A percentile compares a stretch with the other conserved stretches of the same genome.
Conservation (phyloP, 768 basidiomycete species). For the Pisolithus microcarpus region DNA sequence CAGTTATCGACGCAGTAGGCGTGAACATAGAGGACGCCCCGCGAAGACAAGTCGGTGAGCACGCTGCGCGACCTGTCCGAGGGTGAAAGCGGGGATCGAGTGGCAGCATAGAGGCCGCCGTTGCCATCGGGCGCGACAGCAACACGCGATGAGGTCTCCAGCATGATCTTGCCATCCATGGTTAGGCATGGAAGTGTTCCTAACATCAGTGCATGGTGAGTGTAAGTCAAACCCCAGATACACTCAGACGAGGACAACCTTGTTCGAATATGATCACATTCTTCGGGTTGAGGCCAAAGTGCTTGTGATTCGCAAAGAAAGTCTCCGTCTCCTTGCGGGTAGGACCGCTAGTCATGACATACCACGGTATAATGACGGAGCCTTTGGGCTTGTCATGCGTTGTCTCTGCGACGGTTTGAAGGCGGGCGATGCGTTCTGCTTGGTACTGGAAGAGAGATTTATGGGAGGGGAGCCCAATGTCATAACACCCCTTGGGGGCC, state of each 20-base stretch:
- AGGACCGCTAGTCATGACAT: conserved; percentile 98
- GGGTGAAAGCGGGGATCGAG: conserved; percentile 65
- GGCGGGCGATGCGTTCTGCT: conserved; percentile 86
- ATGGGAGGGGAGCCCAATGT: conserved; percentile 89
- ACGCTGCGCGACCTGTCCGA: conserved; percentile 60
- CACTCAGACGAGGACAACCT: conserved; percentile 42
- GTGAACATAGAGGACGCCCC: conserved; percentile 83
- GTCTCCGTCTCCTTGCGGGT: conserved; percentile 80
- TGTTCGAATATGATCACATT: conserved; percentile 96
- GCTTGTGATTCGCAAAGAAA: conserved; percentile 71
- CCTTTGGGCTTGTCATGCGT: conserved; percentile 44
- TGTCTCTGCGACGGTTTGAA: conserved; percentile 70
- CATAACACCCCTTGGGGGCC: conserved; percentile 96
- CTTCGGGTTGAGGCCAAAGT: conserved; percentile 73
- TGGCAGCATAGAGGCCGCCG: conserved; percentile 93
- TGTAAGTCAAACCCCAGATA: not conserved
- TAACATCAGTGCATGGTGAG: conserved; percentile 27
- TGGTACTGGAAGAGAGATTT: conserved; percentile 95
- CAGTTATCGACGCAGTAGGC: conserved; percentile 99
- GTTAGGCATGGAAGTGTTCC: conserved; percentile 94
- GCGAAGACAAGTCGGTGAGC: conserved; percentile 70
- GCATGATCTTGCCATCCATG: conserved; percentile 87
- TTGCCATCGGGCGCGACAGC: conserved; percentile 99
- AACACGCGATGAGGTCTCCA: conserved; percentile 68
- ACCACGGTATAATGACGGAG: conserved; percentile 84